These are phyloP conservation scores for Podaxis rugospora DNA, from an alignment of 768 basidiomycete genomes.

Conservation along the genomic window DNA sequence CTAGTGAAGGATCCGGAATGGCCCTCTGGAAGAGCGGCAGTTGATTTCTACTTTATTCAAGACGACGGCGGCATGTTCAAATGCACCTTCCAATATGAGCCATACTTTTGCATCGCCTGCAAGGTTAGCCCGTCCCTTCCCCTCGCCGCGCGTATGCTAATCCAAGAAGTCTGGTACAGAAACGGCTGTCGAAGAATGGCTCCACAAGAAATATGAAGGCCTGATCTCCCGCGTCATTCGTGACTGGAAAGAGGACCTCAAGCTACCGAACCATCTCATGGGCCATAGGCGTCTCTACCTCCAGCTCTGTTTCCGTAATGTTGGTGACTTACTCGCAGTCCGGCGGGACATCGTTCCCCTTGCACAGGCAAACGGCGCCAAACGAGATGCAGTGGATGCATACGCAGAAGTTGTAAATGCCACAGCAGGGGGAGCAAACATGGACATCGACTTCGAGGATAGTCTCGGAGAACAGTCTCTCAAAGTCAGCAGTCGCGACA, in stretches of 20 bases:
- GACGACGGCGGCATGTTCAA: conserved; percentile 98
- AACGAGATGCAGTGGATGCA: conserved; percentile 92
- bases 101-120: conserved; percentile 92
- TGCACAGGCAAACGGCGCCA: conserved; percentile 85
- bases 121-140: conserved; percentile 50
- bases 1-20: conserved; percentile 82
- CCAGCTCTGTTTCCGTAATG: conserved; percentile 86
- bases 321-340: conserved; percentile 86
- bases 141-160: not conserved
- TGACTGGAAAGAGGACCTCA: conserved; percentile 88
- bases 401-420: conserved; percentile 94
- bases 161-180: conserved; percentile 71
- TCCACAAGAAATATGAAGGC: conserved; percentile 91
- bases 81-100: conserved; percentile 86
- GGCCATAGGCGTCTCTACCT: conserved; percentile 90
- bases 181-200: conserved; percentile 90
- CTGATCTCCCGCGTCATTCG: conserved; percentile 73
- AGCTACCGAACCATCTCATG: conserved; percentile 94
- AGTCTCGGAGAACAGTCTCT: conserved; percentile 45
- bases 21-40: conserved; percentile 81
- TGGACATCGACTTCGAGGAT: conserved; percentile 67
- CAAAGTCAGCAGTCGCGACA: conserved; percentile 42
- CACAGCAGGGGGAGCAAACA: conserved; percentile 55
- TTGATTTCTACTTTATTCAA: conserved; percentile 96
- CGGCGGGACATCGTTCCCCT: conserved; percentile 87